These are phyloP conservation scores for Karstenula rhodostoma DNA, from an alignment of 2,329 filamentous ascomycete genomes.

Conservation along the genomic window DNA sequence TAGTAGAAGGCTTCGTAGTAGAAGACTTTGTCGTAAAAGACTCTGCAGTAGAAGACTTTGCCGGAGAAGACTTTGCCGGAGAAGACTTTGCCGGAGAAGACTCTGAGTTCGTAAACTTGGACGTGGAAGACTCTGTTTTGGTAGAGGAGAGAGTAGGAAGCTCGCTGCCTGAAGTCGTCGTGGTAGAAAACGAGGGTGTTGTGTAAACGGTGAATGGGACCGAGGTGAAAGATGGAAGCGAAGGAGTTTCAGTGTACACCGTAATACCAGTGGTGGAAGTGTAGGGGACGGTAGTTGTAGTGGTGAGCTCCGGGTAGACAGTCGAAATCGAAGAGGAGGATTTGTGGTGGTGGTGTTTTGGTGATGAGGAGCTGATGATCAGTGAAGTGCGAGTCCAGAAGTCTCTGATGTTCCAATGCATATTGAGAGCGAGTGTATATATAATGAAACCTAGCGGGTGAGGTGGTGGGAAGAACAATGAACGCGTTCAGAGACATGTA, in stretches of 20 bases:
- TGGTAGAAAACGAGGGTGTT: background rate
- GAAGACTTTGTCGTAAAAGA: too few species aligned
- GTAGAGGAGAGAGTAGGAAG: constrained; percentile 2
- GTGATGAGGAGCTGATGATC: constrained; percentile 6
- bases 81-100: too few species aligned
- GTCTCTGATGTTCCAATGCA: constrained; percentile 16
- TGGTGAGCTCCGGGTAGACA: background rate
- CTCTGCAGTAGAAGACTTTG: too few species aligned
- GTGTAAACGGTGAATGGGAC: background rate
- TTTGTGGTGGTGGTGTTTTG: background rate
- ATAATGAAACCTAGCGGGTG: constrained; percentile 5
- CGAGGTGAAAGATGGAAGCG: constrained; percentile 5
- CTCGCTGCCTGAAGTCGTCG: background rate
- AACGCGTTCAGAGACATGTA: constrained; percentile 14
- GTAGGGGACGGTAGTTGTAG: background rate
- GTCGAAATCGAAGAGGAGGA: constrained; percentile 2
- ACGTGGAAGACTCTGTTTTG: background rate
- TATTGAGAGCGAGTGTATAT: constrained; percentile 15
- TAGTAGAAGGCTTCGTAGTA: background rate
- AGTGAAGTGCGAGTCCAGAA: constrained; percentile 18
- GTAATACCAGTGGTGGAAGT: constrained; percentile 1
- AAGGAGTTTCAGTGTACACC: background rate
- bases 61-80: too few species aligned
- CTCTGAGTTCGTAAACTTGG: background rate
- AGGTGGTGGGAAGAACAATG: constrained; percentile 1